These are phyloP conservation scores for Moricandia arvensis DNA, from an alignment of 345 rosid species.

Conservation along the genomic window DNA sequence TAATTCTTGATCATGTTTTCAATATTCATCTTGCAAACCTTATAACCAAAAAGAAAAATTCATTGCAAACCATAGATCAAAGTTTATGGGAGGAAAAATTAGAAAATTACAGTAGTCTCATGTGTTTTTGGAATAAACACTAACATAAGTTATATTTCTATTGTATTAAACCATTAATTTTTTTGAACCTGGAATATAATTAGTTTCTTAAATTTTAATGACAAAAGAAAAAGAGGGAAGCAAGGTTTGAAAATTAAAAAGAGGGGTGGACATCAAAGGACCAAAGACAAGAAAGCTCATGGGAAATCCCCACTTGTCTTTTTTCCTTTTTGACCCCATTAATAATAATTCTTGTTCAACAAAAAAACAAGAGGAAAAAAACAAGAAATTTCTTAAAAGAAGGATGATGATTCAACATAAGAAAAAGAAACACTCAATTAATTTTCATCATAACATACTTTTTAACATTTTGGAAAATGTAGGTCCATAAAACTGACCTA, in stretches of 20 bases:
- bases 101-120: background rate
- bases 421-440: constrained; percentile 1
- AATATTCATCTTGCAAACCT: background rate
- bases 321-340: constrained; percentile 29
- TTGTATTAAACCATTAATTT: background rate
- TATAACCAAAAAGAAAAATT: background rate
- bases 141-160: background rate
- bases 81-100: background rate
- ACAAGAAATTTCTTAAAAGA: constrained; percentile 30
- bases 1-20: background rate
- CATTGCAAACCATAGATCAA: background rate
- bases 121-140: background rate
- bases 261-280: constrained; percentile 28
- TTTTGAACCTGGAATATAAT: background rate
- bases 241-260: constrained; percentile 20
- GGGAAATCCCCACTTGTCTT: constrained; percentile 32
- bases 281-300: constrained; percentile 38
- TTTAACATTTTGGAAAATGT: constrained; percentile 23
- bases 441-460: constrained; percentile 10
- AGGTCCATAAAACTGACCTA: constrained; percentile 33
- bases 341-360: constrained; percentile 8
- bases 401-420: constrained; percentile 4
- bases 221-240: constrained; percentile 1
- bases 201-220: background rate
- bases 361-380: constrained; percentile 18